A percentile compares a stretch with the other conserved stretches of the same genome.
Conservation (phyloP, 202 grass and related monocot genomes). For the Bolboschoenoplectus hybrid region DNA sequence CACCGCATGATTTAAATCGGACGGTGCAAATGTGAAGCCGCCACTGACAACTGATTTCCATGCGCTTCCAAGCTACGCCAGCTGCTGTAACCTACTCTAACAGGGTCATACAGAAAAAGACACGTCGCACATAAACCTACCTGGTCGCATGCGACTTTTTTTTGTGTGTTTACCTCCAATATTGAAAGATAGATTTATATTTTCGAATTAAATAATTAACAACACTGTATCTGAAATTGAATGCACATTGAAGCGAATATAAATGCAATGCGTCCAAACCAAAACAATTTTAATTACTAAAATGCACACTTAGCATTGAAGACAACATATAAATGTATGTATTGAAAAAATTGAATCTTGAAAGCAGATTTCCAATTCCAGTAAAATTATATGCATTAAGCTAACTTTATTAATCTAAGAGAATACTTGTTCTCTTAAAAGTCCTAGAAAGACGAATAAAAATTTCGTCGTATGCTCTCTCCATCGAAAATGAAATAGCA, state of each 20-base stretch:
- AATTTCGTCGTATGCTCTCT: background rate
- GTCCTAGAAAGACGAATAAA: background rate
- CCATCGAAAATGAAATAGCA: background rate
- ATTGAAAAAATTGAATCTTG: background rate
- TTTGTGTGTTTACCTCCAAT: background rate
- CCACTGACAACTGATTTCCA: constrained; percentile 24
- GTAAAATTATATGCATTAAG: background rate
- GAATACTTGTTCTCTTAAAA: background rate
- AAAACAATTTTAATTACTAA: background rate
- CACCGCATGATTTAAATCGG: constrained; percentile 9
- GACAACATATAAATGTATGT: background rate
- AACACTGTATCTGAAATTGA: background rate
- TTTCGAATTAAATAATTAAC: background rate
- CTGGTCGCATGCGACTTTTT: background rate
- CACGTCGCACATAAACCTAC: background rate
- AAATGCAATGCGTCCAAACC: background rate
- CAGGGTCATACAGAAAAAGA: background rate
- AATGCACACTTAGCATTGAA: background rate
- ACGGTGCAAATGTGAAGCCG: constrained; percentile 28
- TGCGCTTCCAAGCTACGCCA: constrained; percentile 10
- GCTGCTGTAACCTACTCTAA: background rate
- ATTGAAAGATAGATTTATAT: background rate
- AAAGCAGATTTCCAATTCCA: background rate
- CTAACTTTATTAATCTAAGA: too few relatives aligned
- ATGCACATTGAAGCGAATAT: background rate